Evolutionary conservation across 169 alveolate species (phyloP).

Genomic region (Cystoisospora suis): DNA sequence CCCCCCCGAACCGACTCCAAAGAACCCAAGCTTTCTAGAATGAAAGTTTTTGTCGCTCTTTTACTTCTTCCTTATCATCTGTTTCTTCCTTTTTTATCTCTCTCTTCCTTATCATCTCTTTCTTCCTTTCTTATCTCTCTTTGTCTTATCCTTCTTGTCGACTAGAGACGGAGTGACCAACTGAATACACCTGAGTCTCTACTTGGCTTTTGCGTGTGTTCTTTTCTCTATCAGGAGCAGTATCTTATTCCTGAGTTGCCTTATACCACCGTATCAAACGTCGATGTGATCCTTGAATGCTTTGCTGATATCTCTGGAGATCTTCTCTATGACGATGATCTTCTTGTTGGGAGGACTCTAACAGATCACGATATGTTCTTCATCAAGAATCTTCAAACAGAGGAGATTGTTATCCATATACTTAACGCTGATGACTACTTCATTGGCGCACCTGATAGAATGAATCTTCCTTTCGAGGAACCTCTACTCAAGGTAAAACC

Average conservation of each 20-base stretch:
- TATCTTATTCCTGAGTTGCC: slow-evolving; percentile 43
- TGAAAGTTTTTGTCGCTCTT: no score
- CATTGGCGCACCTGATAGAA: slow-evolving; percentile 27
- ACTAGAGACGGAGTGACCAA: no score
- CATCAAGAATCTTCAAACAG: slow-evolving; percentile 2
- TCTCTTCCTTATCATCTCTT: no score
- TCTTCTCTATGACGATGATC: slow-evolving; percentile 54
- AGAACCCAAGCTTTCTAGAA: no score
- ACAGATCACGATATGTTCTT: slow-evolving; percentile 53
- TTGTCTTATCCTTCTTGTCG: no score
- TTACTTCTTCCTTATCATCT: no score
- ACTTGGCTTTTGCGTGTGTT: no score
- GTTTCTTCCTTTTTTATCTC: no score
- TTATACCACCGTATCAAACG: slow-evolving; percentile 12
- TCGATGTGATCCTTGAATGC: slow-evolving; percentile 44
- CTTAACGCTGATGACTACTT: slow-evolving; percentile 57
- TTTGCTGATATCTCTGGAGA: slow-evolving; percentile 50
- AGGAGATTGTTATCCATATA: slow-evolving; percentile 24
- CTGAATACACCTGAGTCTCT: no score
- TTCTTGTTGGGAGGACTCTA: slow-evolving; percentile 44
- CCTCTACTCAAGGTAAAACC: slow-evolving; percentile 34
- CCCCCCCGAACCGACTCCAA: no score
- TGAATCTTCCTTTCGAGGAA: slow-evolving; percentile 29
- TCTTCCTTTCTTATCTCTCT: no score
- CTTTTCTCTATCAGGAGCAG: slow-evolving; percentile 40